phyloP scores from a whole-genome alignment of 768 basidiomycete genomes.

The Tephrocybe rancida region DNA sequence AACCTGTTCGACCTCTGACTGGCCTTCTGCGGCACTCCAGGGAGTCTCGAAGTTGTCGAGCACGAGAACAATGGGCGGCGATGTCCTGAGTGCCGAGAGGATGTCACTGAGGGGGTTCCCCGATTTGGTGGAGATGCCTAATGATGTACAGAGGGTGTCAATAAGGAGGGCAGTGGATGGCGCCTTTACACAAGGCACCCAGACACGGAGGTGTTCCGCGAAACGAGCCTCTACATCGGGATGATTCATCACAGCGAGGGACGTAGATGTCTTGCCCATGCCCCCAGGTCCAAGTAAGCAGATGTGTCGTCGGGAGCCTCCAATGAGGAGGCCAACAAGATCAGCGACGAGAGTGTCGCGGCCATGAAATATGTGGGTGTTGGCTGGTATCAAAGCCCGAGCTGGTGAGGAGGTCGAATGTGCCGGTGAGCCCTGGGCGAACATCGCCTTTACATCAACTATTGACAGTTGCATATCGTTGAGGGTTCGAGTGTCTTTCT shows the following conservation, averaged over 20 bases:
- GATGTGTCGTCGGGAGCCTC: too few relatives aligned
- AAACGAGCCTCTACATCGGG: constrained; percentile 22
- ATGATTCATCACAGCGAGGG: constrained; percentile 32
- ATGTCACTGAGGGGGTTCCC: background rate
- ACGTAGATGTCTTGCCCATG: too few relatives aligned
- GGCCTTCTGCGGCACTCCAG: constrained; percentile 23
- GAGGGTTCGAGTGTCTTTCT: too few relatives aligned
- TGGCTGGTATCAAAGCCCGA: constrained; percentile 7
- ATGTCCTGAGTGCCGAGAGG: background rate
- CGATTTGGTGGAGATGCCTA: background rate
- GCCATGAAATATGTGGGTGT: constrained; percentile 20
- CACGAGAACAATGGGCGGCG: constrained; percentile 19
- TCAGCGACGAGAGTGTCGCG: too few relatives aligned
- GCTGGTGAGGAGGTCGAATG: background rate
- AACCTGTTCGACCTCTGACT: constrained; percentile 22
- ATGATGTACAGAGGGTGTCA: background rate
- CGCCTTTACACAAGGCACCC: constrained; percentile 17
- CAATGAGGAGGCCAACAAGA: too few relatives aligned
- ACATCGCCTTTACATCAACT: constrained; percentile 3
- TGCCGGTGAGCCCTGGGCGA: background rate
- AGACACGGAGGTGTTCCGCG: constrained; percentile 21
- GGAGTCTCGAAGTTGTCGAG: too few relatives aligned
- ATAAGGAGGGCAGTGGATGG: background rate
- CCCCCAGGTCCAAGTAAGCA: too few relatives aligned
- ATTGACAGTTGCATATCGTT: constrained; percentile 2